Conservation (phyloP, 768 basidiomycete species). For the Lanmaoa pseudosensibilis region DNA sequence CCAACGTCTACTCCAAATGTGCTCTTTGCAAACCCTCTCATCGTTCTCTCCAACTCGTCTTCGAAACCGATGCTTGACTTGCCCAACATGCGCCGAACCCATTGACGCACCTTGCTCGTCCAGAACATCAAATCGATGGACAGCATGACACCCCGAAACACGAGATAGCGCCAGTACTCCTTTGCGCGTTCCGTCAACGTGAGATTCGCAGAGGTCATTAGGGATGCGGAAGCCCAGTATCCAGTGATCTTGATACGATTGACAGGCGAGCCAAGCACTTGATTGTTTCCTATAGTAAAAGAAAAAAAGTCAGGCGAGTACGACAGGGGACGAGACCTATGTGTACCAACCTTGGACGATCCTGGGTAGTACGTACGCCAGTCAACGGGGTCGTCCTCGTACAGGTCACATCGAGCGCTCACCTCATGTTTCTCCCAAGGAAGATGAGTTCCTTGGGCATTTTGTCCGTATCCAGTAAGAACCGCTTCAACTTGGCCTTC, state of each 20-base stretch:
- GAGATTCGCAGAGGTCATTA: constrained; percentile 47
- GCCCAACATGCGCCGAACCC: constrained; percentile 43
- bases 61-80: constrained; percentile 61
- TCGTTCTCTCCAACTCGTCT: constrained; percentile 74
- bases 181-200: constrained; percentile 41
- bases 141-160: constrained; percentile 66
- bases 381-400: background rate
- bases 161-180: constrained; percentile 58
- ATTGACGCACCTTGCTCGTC: constrained; percentile 52
- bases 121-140: constrained; percentile 75
- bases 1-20: constrained; percentile 78
- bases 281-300: constrained; percentile 61
- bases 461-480: constrained; percentile 70
- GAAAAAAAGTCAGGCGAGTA: background rate
- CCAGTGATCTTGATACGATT: constrained; percentile 91
- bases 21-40: constrained; percentile 73
- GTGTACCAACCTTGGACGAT: constrained; percentile 38
- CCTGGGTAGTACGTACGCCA: constrained; percentile 7
- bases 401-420: constrained; percentile 1
- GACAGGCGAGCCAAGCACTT: constrained; percentile 79
- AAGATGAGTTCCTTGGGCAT: constrained; percentile 80
- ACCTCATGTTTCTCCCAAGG: constrained; percentile 76
- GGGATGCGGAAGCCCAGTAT: constrained; percentile 73
- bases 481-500: constrained; percentile 65
- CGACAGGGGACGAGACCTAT: background rate